Percentiles rank a stretch among this genome's conserved stretches.
Conservation (phyloP, 768 basidiomycete genomes). For the Pilatotrama ljubarskyi region DNA sequence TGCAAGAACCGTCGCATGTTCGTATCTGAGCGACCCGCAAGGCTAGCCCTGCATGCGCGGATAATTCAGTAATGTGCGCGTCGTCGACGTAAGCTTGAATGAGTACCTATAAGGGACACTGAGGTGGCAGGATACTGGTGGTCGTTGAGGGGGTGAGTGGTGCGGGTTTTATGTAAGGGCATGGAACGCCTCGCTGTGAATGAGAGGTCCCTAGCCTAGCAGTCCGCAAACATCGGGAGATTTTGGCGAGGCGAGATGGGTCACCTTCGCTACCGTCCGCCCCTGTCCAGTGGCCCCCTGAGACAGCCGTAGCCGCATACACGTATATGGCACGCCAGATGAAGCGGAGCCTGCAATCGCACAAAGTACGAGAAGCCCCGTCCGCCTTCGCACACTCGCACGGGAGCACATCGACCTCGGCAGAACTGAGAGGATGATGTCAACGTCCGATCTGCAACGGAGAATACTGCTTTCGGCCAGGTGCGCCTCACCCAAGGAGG, state of each 20-base stretch:
- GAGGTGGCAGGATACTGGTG: not conserved
- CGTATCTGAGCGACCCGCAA: not conserved
- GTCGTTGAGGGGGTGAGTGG: not conserved
- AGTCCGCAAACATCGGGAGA: not conserved
- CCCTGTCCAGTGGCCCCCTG: not conserved
- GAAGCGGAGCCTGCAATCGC: conserved; percentile 7
- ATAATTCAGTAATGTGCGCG: too few relatives aligned
- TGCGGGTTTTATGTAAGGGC: not conserved
- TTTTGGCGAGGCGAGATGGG: not conserved
- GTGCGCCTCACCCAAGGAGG: conserved; percentile 4
- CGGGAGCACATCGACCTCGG: conserved; percentile 1
- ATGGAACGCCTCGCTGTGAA: conserved; percentile 7
- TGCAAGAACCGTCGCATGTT: not conserved
- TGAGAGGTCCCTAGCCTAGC: not conserved
- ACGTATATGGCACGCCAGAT: conserved; percentile 11
- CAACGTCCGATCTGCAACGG: conserved; percentile 22
- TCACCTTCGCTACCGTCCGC: not conserved
- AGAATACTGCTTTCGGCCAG: conserved; percentile 13
- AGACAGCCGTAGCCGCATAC: not conserved
- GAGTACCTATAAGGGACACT: not conserved
- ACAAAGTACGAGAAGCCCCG: not conserved
- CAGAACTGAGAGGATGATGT: conserved; percentile 19
- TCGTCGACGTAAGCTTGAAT: too few relatives aligned
- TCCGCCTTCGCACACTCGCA: not conserved
- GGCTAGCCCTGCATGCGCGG: too few relatives aligned